phyloP scores from a whole-genome alignment of 108 stramenopile species.

The Skeletonema potamos region DNA sequence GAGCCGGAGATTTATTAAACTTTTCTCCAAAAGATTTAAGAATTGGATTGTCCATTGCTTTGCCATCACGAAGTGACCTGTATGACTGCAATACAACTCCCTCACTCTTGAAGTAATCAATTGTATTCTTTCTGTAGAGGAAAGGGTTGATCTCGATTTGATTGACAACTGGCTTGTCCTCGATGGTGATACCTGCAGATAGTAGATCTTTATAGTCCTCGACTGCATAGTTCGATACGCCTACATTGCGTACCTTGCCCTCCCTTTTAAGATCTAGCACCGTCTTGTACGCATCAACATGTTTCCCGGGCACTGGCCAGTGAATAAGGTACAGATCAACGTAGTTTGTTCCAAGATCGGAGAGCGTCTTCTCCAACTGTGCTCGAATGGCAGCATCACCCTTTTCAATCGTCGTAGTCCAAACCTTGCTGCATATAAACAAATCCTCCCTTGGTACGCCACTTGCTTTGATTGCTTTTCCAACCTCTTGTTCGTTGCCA shows the following conservation, averaged over 20 bases:
- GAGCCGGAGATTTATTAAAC: slow-evolving; percentile 68
- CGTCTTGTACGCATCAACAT: slow-evolving; percentile 84
- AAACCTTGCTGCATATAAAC: slow-evolving; percentile 90
- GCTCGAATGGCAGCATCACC: slow-evolving; percentile 71
- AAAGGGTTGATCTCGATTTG: slow-evolving; percentile 96
- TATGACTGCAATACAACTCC: slow-evolving; percentile 90
- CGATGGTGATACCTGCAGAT: slow-evolving; percentile 43
- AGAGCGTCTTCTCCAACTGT: slow-evolving; percentile 75
- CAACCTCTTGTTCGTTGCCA: slow-evolving; percentile 83
- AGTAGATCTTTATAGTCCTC: slow-evolving; percentile 87
- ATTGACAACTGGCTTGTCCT: slow-evolving; percentile 72
- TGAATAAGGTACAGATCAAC: slow-evolving; percentile 91
- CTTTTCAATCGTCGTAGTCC: slow-evolving; percentile 90
- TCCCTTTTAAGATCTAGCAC: slow-evolving; percentile 55
- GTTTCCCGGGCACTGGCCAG: slow-evolving; percentile 91
- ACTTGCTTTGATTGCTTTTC: slow-evolving; percentile 71
- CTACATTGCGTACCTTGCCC: slow-evolving; percentile 77
- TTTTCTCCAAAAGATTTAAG: slow-evolving; percentile 57
- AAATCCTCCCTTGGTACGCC: slow-evolving; percentile 70
- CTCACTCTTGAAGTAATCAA: slow-evolving; percentile 63
- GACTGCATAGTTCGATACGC: slow-evolving; percentile 72
- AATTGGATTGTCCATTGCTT: slow-evolving; percentile 78
- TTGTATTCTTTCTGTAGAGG: slow-evolving; percentile 82
- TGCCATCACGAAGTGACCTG: slow-evolving; percentile 83
- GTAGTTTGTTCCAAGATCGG: slow-evolving; percentile 81